These are phyloP conservation scores for Amphichorda felina DNA, from an alignment of 2,329 filamentous ascomycete genomes.

Conservation along the genomic window DNA sequence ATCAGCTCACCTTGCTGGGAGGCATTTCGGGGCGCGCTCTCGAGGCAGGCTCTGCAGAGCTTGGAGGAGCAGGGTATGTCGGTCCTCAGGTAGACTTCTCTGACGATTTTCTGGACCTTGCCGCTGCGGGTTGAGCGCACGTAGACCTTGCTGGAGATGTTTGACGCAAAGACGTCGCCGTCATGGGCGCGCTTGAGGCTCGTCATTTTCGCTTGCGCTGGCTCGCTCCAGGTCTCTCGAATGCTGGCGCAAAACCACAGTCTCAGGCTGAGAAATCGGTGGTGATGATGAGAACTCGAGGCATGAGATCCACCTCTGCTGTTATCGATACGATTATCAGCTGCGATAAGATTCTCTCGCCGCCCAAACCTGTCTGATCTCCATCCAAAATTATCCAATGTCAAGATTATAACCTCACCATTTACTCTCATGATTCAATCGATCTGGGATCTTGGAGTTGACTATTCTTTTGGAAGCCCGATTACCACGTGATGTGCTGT, in stretches of 20 bases:
- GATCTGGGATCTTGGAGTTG: too few species aligned
- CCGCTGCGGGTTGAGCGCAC: constrained; percentile 89
- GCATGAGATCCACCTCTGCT: too few species aligned
- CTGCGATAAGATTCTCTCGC: too few species aligned
- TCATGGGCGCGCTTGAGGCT: constrained; percentile 49
- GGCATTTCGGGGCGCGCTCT: constrained; percentile 67
- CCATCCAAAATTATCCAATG: too few species aligned
- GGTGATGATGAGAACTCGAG: too few species aligned
- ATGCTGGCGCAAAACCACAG: background rate
- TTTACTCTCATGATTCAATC: too few species aligned
- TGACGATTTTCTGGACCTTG: constrained; percentile 97
- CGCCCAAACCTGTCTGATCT: too few species aligned
- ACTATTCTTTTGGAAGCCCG: too few species aligned
- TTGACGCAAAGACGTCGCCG: constrained; percentile 46
- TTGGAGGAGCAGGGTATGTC: constrained; percentile 96
- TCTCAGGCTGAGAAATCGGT: background rate
- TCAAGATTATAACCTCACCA: too few species aligned
- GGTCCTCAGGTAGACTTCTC: constrained; percentile 88
- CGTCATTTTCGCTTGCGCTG: constrained; percentile 30
- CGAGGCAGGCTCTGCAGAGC: constrained; percentile 67
- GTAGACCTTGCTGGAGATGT: constrained; percentile 90
- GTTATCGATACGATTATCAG: too few species aligned
- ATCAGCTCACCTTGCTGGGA: constrained; percentile 53
- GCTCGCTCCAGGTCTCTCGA: too few species aligned
- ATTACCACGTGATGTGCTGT: too few species aligned